Evolutionary conservation across 2,329 filamentous ascomycete species (phyloP), one percentile per base, ranked within the genome.

Genomic region (Harringtonia aguacate): DNA sequence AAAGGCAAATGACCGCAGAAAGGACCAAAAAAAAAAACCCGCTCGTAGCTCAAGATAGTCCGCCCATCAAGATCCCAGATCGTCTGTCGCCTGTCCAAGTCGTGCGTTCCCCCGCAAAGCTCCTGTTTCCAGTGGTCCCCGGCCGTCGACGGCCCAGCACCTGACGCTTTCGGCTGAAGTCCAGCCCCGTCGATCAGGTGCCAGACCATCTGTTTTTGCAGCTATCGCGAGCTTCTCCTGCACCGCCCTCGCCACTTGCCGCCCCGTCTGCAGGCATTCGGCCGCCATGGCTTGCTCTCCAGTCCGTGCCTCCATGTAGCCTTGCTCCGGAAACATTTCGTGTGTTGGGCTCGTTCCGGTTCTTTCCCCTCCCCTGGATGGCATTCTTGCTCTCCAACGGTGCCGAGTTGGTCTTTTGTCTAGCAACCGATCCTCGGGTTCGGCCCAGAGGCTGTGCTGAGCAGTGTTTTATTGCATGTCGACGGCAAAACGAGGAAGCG

Each of bases 271-370:
- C 9, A 31, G 9, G 15, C n/a, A n/a, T n/a, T n/a, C n/a, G n/a
- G n/a, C n/a, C n/a, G n/a, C n/a, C n/a, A n/a, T n/a, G n/a, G n/a
- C n/a, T n/a, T n/a, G n/a, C n/a, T n/a, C n/a, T n/a, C n/a, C n/a
- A n/a, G n/a, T n/a, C n/a, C n/a, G n/a, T 9, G 29, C 9, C 15
- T 31, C 15, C 9, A 15, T 13, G 20, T 15, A 15, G 21, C 13
- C 34, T 31, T 44, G 43, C 28, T 50, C 48, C 48, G 48, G 41
- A 48, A 48, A 48, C 34, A 37, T 31, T 38, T 50, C 48, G 48
- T 50, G 30, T 3, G 9, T 35, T 18, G 33, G 13, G 7, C 7
- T 13, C 27, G 21, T 39, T 41, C 48, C 48, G 48, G 40, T 18
- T 48, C 44, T 27, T 46, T 43, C 48, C 48, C 37, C 21, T n/a